Evolutionary conservation across 192 early-diverging fungal species (phyloP).

Genomic region (Endogone sp.): DNA sequence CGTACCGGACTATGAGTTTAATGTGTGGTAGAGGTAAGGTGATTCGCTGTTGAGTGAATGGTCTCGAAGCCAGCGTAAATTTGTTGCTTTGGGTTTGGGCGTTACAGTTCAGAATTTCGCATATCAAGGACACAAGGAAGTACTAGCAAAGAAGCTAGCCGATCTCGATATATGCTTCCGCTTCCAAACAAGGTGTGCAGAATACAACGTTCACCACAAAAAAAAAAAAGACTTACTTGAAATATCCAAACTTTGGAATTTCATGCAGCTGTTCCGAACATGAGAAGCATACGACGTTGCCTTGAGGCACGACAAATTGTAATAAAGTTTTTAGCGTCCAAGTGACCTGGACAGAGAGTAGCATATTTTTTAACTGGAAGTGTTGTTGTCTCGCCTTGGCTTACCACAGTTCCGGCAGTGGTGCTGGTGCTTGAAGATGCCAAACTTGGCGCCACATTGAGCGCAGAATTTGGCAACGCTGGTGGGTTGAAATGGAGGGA

Average conservation of each 20-base stretch:
- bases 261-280: constrained; percentile 21
- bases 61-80: too few species aligned
- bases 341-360: too few species aligned
- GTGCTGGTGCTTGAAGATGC: constrained; percentile 32
- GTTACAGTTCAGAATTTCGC: too few species aligned
- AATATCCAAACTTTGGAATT: constrained; percentile 30
- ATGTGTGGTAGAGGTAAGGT: too few species aligned
- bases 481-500: not conserved
- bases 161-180: too few species aligned
- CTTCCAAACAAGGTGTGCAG: too few species aligned
- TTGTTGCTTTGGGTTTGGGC: not conserved
- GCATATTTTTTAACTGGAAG: too few species aligned
- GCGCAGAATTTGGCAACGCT: not conserved
- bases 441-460: constrained; percentile 12
- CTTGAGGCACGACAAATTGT: constrained; percentile 8
- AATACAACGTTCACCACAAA: too few species aligned
- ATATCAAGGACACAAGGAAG: not conserved
- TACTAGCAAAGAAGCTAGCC: not conserved
- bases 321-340: not conserved
- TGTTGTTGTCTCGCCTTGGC: too few species aligned
- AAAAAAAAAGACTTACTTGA: constrained; percentile 18
- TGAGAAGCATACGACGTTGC: constrained; percentile 21
- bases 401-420: constrained; percentile 36
- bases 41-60: too few species aligned
- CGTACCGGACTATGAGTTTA: constrained; percentile 24